Evolutionary conservation across 23 red algal species (phyloP), one percentile per base, ranked within the genome.

Genomic region (Rhodosorus marinus): DNA sequence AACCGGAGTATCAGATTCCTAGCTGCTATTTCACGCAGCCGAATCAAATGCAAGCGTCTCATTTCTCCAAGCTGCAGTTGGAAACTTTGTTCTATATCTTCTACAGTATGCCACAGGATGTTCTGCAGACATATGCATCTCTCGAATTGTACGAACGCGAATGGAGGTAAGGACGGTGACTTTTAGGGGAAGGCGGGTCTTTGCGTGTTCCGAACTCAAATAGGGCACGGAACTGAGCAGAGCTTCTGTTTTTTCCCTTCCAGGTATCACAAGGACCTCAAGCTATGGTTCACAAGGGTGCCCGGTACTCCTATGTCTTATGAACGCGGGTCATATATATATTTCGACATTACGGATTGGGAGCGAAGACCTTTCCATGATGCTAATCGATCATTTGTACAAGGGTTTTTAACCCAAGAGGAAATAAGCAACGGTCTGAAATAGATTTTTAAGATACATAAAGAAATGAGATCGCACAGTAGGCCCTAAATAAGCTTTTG

Each of bases 261-360:
- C n/a, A n/a, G n/a, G n/a, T 98, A 98, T 51, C 90, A 98, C 35
- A 79, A 80, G 35, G 66, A 83, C 21, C 72, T 98, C 22, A 85
- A 84, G 31, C 55, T 82, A 22, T 98, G 90, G 90, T 98, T 98
- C 51, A 47, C 54, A 28, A 68, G 64, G 5, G 19, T 66, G 50
- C 40, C 76, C 30, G 74, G 70, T 8, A 45, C 45, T 17, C 46
- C 40, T 5, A 35, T 48, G 17, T 81, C 76, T 31, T 17, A 15
- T 17, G 73, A 80, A 43, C 48, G 73, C 24, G 75, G 59, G 30
- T 58, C 66, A 24, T 84, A 83, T 49, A 64, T 85, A 22, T 98
- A 98, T 48, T 98, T 98, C 47, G 90, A 98, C 66, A 71, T 98
- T 28, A 78, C 74, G 28, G 60, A 51, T 31, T 98, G 90, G 90